A percentile compares a stretch with the other conserved stretches of the same genome.
phyloP scores from a whole-genome alignment of 306 rosid species.

The Cicer arietinum region DNA sequence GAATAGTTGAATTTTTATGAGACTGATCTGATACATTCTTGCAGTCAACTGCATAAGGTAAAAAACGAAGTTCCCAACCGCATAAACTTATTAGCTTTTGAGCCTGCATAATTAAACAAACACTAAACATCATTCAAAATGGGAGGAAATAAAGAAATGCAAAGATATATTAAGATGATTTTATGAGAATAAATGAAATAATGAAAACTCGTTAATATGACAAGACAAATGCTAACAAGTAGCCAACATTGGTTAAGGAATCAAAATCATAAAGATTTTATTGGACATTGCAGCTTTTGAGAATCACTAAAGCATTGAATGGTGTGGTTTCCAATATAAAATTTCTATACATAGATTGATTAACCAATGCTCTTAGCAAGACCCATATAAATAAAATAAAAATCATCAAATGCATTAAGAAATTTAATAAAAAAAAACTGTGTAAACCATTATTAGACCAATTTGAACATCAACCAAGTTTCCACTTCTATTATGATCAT shows the following conservation, averaged over 20 bases:
- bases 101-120: constrained; percentile 63
- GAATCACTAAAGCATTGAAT: constrained; percentile 1
- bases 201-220: constrained; percentile 9
- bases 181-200: constrained; percentile 19
- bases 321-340: constrained; percentile 1
- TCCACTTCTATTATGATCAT: constrained; percentile 29
- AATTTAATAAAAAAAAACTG: neutral
- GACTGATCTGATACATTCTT: constrained; percentile 57
- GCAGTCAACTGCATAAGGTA: constrained; percentile 75
- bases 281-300: neutral
- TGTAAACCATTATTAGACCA: constrained; percentile 9
- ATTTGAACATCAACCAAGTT: constrained; percentile 16
- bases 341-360: neutral
- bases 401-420: constrained; percentile 28
- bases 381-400: neutral
- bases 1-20: constrained; percentile 42
- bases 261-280: neutral
- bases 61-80: constrained; percentile 89
- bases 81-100: constrained; percentile 80
- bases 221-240: neutral
- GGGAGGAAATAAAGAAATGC: neutral
- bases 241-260: neutral
- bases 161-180: constrained; percentile 31
- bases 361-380: neutral
- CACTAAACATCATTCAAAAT: constrained; percentile 28